Conservation (phyloP, 345 rosid species). For the Bruguiera parviflora region DNA sequence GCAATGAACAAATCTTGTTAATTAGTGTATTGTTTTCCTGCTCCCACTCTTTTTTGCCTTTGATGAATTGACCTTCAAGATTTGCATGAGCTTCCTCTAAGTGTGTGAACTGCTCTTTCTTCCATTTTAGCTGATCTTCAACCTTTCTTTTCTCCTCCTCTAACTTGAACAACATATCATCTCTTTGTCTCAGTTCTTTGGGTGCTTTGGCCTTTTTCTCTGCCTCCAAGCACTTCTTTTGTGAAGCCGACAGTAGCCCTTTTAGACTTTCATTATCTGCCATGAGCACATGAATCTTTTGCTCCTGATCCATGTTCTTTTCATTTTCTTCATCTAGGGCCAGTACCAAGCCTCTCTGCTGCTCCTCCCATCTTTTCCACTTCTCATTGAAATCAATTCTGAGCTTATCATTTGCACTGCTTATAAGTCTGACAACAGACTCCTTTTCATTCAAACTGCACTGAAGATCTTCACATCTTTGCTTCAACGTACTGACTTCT, state of each 20-base stretch:
- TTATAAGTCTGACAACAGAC: background rate
- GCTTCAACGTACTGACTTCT: background rate
- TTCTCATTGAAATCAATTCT: slow-evolving; percentile 1
- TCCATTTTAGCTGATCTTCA: background rate
- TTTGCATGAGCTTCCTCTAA: background rate
- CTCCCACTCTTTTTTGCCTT: too few relatives aligned
- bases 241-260: background rate
- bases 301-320: slow-evolving; percentile 13
- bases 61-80: too few relatives aligned
- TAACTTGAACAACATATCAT: background rate
- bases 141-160: slow-evolving; percentile 5
- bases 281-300: slow-evolving; percentile 2
- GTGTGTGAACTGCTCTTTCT: too few relatives aligned
- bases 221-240: background rate
- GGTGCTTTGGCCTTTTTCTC: background rate
- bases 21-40: too few relatives aligned
- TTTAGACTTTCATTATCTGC: slow-evolving; percentile 1
- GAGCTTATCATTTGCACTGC: background rate
- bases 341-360: background rate
- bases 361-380: slow-evolving; percentile 2
- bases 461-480: slow-evolving; percentile 1
- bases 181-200: slow-evolving; percentile 5
- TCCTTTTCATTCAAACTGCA: slow-evolving; percentile 9
- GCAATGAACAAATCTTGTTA: too few relatives aligned
- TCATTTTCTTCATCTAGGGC: slow-evolving; percentile 8